These are phyloP conservation scores for Dendrocalamus latiflorus DNA, from an alignment of 202 grass and related monocot species.

Conservation along the genomic window DNA sequence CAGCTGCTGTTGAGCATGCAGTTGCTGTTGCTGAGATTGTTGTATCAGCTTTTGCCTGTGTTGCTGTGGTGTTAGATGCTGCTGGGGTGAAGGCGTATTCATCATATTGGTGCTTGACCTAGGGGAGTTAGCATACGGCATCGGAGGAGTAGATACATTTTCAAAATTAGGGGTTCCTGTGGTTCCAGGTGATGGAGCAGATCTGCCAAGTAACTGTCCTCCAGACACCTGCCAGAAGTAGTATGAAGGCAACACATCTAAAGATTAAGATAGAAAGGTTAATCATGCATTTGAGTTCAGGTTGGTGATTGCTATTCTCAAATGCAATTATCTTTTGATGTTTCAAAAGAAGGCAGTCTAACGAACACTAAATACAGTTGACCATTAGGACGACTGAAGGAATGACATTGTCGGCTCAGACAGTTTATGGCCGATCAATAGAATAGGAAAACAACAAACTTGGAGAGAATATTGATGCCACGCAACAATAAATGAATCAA, in stretches of 20 bases:
- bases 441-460: neutral
- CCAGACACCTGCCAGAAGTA: conserved; percentile 51
- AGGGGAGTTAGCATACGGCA: conserved; percentile 80
- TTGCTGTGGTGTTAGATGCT: conserved; percentile 68
- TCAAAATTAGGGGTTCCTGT: conserved; percentile 63
- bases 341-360: neutral
- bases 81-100: conserved; percentile 81
- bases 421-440: neutral
- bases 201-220: conserved; percentile 63
- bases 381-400: neutral
- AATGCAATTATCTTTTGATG: conserved; percentile 8
- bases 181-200: conserved; percentile 72
- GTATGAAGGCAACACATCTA: conserved; percentile 16
- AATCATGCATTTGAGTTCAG: neutral
- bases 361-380: neutral
- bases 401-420: neutral
- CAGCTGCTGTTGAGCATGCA: conserved; percentile 60
- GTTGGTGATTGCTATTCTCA: neutral
- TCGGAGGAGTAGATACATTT: conserved; percentile 82
- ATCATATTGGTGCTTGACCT: conserved; percentile 78
- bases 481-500: neutral
- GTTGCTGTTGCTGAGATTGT: conserved; percentile 72
- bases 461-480: neutral
- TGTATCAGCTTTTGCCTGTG: conserved; percentile 83
- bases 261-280: conserved; percentile 9